Conservation (phyloP, 1,139 yeast genomes). For the Oligophagozyma castellii region DNA sequence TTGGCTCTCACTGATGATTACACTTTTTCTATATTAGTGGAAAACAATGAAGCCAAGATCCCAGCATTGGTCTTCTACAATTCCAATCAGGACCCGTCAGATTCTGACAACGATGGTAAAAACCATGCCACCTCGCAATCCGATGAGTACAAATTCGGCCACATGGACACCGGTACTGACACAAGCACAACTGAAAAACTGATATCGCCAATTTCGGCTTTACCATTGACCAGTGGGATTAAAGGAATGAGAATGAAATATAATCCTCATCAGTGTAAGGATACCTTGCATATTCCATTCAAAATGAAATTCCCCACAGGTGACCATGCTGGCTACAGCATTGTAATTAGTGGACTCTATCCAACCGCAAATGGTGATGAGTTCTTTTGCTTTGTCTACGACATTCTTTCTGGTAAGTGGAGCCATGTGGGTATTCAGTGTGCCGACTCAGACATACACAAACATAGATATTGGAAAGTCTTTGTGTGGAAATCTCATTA, state of each 20-base stretch:
- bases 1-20: slow-evolving; percentile 12
- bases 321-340: slow-evolving; percentile 49
- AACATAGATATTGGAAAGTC: slow-evolving; percentile 53
- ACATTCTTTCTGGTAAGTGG: slow-evolving; percentile 53
- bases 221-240: slow-evolving; percentile 16
- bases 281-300: slow-evolving; percentile 11
- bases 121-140: background rate
- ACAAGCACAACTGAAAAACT: background rate
- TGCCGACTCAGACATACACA: slow-evolving; percentile 36
- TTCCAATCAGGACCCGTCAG: background rate
- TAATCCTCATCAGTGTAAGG: slow-evolving; percentile 6
- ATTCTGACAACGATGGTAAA: background rate
- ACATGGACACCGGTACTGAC: background rate
- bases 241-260: slow-evolving; percentile 15
- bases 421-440: slow-evolving; percentile 45
- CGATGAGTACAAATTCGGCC: background rate
- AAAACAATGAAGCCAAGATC: slow-evolving; percentile 19
- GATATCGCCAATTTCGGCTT: slow-evolving; percentile 14
- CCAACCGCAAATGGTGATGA: slow-evolving; percentile 28
- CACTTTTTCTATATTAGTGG: slow-evolving; percentile 19
- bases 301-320: slow-evolving; percentile 43
- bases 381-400: slow-evolving; percentile 44
- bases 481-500: slow-evolving; percentile 69
- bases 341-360: slow-evolving; percentile 46
- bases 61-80: slow-evolving; percentile 18